Evolutionary conservation across 2,329 filamentous ascomycete genomes (phyloP), one percentile per base, ranked within the genome.

Genomic region (Lasiodiplodia hormozganensis): DNA sequence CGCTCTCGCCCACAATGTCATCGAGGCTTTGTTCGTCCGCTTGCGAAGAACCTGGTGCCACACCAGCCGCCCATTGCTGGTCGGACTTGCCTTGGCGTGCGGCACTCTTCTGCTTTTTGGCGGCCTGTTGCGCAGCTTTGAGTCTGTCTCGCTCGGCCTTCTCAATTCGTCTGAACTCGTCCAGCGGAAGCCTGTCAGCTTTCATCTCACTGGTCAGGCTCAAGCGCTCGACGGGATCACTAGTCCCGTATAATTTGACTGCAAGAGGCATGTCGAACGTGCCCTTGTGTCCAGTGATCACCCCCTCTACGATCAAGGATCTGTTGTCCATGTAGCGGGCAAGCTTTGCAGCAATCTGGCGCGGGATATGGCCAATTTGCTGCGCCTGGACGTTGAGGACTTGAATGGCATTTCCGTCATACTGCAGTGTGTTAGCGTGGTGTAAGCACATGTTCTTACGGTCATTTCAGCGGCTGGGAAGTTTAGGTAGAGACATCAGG

Each of bases 351-450:
- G 89, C 92, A 25, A 93, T 75, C 1, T 80, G 83, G 14, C 88
- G 84, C 7, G 92, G 90, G 51, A 97, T 83, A 78, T 97, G 93
- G 0, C 93, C 93, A 73, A 97, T 92, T 74, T 96, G 93, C 8
- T 79, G 77, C 18, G 88, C 86, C 74, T 91, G 86, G 16, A 94
- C 92, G 77, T 96, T 96, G 73, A 92, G 85, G 1, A 96, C 87
- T 5, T 88, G 87, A 68, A 96, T 93, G 0, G 93, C 93, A 79
- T 96, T 96, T 6, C 72, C 71, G 75, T 96, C 92, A 75, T 91
- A 92, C 49, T 68, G 23, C 14, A 51, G 40, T 58, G 18, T 28
- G 43, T 54, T 36, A 57, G 54, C n/a, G 18, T 11, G 8, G 25
- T 38, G 18, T 47, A 47, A 47, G 43, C 43, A 12, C 6, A 47